Evolutionary conservation across 495 filamentous ascomycete genomes (phyloP).

Genomic region (Tuber umbilicatum): DNA sequence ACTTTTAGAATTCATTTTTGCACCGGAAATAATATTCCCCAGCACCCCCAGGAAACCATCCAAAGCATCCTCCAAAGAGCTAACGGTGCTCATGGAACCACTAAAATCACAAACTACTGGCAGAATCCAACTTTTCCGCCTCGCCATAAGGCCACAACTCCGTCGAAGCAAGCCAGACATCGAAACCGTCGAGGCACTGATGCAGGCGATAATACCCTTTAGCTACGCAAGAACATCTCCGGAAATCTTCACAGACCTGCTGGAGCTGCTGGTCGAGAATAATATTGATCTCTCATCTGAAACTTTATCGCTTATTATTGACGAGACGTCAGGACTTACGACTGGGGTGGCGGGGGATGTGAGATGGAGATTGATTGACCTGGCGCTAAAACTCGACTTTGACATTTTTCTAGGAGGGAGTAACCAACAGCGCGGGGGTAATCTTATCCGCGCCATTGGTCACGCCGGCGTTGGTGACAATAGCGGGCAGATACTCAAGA

Average conservation of each 20-base stretch:
- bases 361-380: constrained; percentile 29
- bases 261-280: constrained; percentile 31
- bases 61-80: constrained; percentile 25
- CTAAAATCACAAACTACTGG: constrained; percentile 11
- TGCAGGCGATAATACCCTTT: constrained; percentile 14
- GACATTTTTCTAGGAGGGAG: constrained; percentile 34
- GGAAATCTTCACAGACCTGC: constrained; percentile 20
- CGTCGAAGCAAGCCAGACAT: constrained; percentile 15
- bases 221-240: constrained; percentile 7
- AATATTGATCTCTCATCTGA: constrained; percentile 24
- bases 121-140: constrained; percentile 23
- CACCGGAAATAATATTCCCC: constrained; percentile 15
- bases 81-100: constrained; percentile 22
- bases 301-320: constrained; percentile 25
- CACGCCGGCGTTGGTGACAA: background rate
- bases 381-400: constrained; percentile 34
- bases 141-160: constrained; percentile 28
- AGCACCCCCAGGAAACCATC: constrained; percentile 8
- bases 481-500: constrained; percentile 6
- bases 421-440: constrained; percentile 17
- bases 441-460: constrained; percentile 22
- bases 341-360: constrained; percentile 1
- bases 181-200: constrained; percentile 26
- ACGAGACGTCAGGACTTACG: constrained; percentile 28
- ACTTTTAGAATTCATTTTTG: constrained; percentile 35